phyloP scores from a whole-genome alignment of 129 eudicot genomes.

The Chrysanthemum seticuspe region DNA sequence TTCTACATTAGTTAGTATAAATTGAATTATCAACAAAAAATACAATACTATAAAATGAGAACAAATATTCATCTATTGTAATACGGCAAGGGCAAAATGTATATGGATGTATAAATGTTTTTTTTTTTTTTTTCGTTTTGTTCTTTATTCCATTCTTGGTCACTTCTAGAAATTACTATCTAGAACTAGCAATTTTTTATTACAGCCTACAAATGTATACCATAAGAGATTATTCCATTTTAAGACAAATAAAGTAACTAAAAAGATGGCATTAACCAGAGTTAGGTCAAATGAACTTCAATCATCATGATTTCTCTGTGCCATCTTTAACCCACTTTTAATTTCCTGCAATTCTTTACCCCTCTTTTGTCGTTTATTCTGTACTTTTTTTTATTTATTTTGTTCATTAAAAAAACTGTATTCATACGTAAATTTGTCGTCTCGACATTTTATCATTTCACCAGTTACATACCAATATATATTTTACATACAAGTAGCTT shows the following conservation, averaged over 20 bases:
- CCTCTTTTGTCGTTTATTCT: conserved; percentile 8
- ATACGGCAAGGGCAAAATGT: no score
- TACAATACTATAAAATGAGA: no score
- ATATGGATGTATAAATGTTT: no score
- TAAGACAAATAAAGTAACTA: background rate
- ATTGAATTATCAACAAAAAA: no score
- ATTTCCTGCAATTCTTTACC: conserved; percentile 7
- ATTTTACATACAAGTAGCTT: no score
- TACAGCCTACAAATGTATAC: background rate
- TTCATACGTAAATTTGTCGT: conserved; percentile 4
- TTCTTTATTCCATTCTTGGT: no score
- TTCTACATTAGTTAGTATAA: no score
- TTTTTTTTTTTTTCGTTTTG: no score
- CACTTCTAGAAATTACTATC: no score
- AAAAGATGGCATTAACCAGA: background rate
- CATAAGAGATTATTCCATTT: background rate
- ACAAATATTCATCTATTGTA: no score
- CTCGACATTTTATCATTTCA: background rate
- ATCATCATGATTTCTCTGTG: conserved; percentile 14
- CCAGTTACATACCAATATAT: background rate
- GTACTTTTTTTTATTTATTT: conserved; percentile 9
- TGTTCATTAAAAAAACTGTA: background rate
- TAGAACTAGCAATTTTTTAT: no score
- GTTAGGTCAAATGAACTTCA: conserved; percentile 17
- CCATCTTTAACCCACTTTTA: conserved; percentile 10